These are phyloP conservation scores for Yamadazyma laniorum DNA, from an alignment of 805 yeast species.

Conservation along the genomic window DNA sequence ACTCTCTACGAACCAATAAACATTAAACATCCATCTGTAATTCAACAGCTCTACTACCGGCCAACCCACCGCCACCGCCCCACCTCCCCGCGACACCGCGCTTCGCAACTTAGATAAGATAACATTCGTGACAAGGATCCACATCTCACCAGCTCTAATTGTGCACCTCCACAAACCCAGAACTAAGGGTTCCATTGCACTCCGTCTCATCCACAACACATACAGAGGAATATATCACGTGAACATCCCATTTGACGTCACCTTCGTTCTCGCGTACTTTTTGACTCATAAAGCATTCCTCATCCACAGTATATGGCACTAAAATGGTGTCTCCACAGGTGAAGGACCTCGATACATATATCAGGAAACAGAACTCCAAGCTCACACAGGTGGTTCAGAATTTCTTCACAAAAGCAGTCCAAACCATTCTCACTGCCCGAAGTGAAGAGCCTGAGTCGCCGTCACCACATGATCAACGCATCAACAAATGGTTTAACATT, in stretches of 20 bases:
- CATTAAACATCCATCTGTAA: background rate
- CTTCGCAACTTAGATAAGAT: constrained; percentile 7
- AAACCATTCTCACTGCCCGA: constrained; percentile 52
- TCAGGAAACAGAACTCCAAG: constrained; percentile 31
- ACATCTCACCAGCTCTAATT: background rate
- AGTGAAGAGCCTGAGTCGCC: constrained; percentile 11
- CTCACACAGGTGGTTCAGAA: constrained; percentile 50
- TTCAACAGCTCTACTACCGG: background rate
- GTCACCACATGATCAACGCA: constrained; percentile 19
- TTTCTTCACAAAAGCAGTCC: constrained; percentile 64
- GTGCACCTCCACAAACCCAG: background rate
- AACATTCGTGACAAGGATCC: constrained; percentile 6
- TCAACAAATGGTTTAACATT: constrained; percentile 64
- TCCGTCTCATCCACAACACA: too few species aligned
- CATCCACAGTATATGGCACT: background rate
- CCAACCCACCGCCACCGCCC: background rate
- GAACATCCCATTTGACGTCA: too few species aligned
- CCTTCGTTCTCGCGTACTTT: too few species aligned
- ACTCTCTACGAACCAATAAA: too few species aligned
- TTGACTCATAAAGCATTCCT: too few species aligned
- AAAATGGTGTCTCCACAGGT: constrained; percentile 13
- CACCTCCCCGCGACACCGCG: constrained; percentile 1
- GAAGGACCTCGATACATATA: constrained; percentile 17
- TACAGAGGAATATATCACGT: too few species aligned
- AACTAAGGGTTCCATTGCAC: too few species aligned